These are phyloP conservation scores for Vigna mungo DNA, from an alignment of 306 rosid species.

Conservation along the genomic window DNA sequence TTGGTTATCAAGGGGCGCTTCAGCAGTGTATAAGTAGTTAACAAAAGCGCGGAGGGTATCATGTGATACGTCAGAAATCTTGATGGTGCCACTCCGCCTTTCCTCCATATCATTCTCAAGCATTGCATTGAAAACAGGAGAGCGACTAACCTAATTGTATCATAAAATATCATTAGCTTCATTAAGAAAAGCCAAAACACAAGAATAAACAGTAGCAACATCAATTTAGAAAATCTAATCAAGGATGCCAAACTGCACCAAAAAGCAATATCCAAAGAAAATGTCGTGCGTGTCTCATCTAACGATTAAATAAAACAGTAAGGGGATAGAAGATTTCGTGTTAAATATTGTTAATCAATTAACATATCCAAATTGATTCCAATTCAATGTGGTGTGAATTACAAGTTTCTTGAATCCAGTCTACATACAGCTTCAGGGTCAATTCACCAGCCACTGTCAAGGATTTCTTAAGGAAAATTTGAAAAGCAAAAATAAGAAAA, in stretches of 20 bases:
- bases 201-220: not conserved
- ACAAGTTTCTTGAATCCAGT: conserved; percentile 17
- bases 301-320: conserved; percentile 1
- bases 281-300: not conserved
- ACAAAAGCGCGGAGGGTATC: conserved; percentile 80
- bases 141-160: conserved; percentile 65
- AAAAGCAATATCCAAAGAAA: conserved; percentile 1
- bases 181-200: not conserved
- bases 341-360: not conserved
- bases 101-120: conserved; percentile 88
- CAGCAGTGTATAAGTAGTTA: conserved; percentile 77
- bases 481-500: not conserved
- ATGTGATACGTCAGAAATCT: conserved; percentile 70
- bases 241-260: conserved; percentile 1
- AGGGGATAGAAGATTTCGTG: not conserved
- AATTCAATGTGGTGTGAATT: not conserved
- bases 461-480: conserved; percentile 1
- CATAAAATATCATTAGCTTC: conserved; percentile 32
- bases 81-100: conserved; percentile 82
- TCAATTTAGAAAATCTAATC: conserved; percentile 9
- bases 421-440: conserved; percentile 3
- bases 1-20: conserved; percentile 73
- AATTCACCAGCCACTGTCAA: not conserved
- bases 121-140: conserved; percentile 89
- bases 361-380: not conserved